Evolutionary conservation across 108 stramenopile species (phyloP), one percentile per base, ranked within the genome.

Genomic region (Skeletonema potamos): DNA sequence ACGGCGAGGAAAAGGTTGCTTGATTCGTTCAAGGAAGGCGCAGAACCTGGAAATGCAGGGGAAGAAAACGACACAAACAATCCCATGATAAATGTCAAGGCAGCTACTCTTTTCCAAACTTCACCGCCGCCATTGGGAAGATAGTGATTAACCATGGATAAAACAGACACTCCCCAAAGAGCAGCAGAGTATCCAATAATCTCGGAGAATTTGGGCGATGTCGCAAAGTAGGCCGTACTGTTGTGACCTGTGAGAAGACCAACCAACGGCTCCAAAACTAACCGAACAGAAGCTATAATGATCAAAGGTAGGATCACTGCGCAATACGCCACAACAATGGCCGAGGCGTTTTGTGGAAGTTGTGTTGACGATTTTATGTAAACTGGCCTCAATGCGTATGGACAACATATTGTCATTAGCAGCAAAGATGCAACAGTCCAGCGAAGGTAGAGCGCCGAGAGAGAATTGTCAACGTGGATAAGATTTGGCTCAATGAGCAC

Each of bases 71-170:
- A 74, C 27, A 90, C 63, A 17, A 86, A 88, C 32, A 89, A 39
- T 7, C 89, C 89, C 70, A 90, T 77, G 17, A 90, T 55, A 39
- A 93, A 79, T 10, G 73, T 62, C 20, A 90, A 48, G 11, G 86
- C 89, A 12, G 92, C 74, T 9, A 70, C 46, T 70, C 81, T 87
- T 62, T 87, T 87, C 85, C 85, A 89, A 33, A 67, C 74, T 57
- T 93, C 92, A 28, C 78, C 86, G 22, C 89, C 92, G 2, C 89
- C 92, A 60, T 90, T 89, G 17, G 92, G 92, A 41, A 93, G 79
- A 56, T 81, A 87, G 61, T 86, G 83, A 54, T 89, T 90, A 13
- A 89, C 58, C 86, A 84, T 88, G 24, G 81, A 83, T 36, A 93
- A 73, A 33, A 68, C 74, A n/a, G 89, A 83, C 8, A 89, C 61